Percentiles rank a stretch among this genome's conserved stretches.
phyloP scores from a whole-genome alignment of 1,284 basidiomycete species.

The Pseudozyma pruni region DNA sequence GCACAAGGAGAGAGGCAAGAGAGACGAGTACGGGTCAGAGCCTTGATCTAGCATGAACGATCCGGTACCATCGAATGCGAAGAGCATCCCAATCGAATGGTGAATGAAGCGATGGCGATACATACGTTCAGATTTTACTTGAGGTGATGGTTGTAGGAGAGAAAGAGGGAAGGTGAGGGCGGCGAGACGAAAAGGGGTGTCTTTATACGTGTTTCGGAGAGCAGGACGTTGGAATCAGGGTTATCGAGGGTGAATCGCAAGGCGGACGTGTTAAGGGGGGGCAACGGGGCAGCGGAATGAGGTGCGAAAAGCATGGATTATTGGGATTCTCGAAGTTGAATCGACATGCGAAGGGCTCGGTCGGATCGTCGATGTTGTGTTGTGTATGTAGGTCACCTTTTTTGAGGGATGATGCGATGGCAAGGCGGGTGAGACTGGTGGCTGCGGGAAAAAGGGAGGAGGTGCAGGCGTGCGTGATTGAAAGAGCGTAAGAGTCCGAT shows the following conservation, averaged over 20 bases:
- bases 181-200: conserved; percentile 9
- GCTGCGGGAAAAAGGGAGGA: no score
- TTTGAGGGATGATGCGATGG: no score
- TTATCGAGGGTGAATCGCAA: background rate
- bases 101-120: conserved; percentile 21
- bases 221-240: conserved; percentile 9
- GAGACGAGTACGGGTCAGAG: conserved; percentile 15
- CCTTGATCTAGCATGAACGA: conserved; percentile 1
- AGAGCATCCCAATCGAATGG: background rate
- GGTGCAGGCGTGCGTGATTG: no score
- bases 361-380: no score
- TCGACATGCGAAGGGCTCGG: background rate
- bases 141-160: conserved; percentile 44
- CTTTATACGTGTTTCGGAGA: conserved; percentile 43
- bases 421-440: no score
- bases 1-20: conserved; percentile 1
- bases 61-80: background rate
- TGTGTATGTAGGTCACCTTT: no score
- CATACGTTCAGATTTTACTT: conserved; percentile 35
- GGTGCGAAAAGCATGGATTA: conserved; percentile 16
- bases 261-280: conserved; percentile 7
- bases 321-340: conserved; percentile 11
- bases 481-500: no score
- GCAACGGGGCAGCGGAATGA: conserved; percentile 5
- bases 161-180: conserved; percentile 16